These are phyloP conservation scores for Candida corydali DNA, from an alignment of 805 yeast genomes.

Conservation along the genomic window DNA sequence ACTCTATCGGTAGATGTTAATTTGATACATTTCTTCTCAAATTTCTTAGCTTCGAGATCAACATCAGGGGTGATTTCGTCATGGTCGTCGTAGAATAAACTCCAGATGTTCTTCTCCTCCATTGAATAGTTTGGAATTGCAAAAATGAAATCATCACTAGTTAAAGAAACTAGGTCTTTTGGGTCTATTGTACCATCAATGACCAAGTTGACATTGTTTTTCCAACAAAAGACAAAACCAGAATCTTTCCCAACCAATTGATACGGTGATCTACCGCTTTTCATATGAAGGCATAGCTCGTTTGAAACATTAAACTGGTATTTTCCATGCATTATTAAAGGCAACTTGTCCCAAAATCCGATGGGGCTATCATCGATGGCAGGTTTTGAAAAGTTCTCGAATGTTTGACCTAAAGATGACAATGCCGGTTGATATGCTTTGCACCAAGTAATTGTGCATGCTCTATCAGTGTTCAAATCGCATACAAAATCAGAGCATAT, in stretches of 20 bases:
- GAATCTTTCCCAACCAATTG: constrained; percentile 52
- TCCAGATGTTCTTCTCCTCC: constrained; percentile 34
- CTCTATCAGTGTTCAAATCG: constrained; percentile 38
- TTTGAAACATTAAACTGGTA: constrained; percentile 44
- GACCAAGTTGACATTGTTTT: constrained; percentile 45
- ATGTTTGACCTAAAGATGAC: constrained; percentile 42
- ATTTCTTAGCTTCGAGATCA: constrained; percentile 27
- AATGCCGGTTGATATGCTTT: constrained; percentile 59
- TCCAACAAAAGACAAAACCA: constrained; percentile 66
- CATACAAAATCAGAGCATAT: constrained; percentile 48
- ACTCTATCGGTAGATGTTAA: constrained; percentile 59
- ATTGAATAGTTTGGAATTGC: constrained; percentile 50
- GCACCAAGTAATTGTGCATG: constrained; percentile 60
- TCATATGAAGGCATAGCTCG: constrained; percentile 60
- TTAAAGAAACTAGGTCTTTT: constrained; percentile 48
- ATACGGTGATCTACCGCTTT: constrained; percentile 58
- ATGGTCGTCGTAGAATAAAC: constrained; percentile 26
- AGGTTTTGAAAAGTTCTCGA: constrained; percentile 44
- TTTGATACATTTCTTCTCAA: constrained; percentile 46
- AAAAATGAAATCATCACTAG: constrained; percentile 53
- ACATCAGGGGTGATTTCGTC: constrained; percentile 16
- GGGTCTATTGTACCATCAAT: constrained; percentile 50
- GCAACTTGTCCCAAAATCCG: constrained; percentile 52
- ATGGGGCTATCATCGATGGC: constrained; percentile 41
- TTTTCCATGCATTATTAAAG: constrained; percentile 52